Conservation (phyloP, 225 moss, liverwort and hornwort genomes). For the Bryum argenteum region DNA sequence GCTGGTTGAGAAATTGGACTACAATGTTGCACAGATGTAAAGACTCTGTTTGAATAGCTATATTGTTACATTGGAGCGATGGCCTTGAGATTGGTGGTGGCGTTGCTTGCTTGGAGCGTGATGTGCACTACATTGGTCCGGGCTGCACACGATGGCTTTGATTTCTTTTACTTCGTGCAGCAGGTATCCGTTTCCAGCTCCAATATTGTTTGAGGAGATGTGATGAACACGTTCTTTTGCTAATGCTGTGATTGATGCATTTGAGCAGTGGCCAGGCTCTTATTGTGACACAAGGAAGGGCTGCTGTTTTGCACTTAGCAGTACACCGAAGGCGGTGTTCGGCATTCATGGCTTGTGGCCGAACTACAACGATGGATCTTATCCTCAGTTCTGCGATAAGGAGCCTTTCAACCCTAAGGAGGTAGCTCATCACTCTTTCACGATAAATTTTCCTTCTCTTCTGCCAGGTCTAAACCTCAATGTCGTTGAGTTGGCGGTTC, state of each 20-base stretch:
- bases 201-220: background rate
- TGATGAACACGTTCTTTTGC: background rate
- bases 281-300: slow-evolving; percentile 53
- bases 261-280: slow-evolving; percentile 58
- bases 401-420: slow-evolving; percentile 42
- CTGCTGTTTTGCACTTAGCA: slow-evolving; percentile 43
- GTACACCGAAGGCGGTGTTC: slow-evolving; percentile 49
- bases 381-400: slow-evolving; percentile 48
- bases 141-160: slow-evolving; percentile 29
- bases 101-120: slow-evolving; percentile 39
- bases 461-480: too few relatives aligned
- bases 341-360: slow-evolving; percentile 61
- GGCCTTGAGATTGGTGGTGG: slow-evolving; percentile 12
- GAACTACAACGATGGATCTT: slow-evolving; percentile 51
- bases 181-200: slow-evolving; percentile 29
- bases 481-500: too few relatives aligned
- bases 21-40: too few relatives aligned
- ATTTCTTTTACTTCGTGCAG: slow-evolving; percentile 58
- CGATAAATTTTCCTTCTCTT: too few relatives aligned
- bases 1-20: too few relatives aligned
- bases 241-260: slow-evolving; percentile 12
- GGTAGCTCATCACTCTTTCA: slow-evolving; percentile 21
- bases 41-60: background rate
- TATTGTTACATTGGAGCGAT: slow-evolving; percentile 22
- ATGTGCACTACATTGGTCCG: slow-evolving; percentile 28